A percentile compares a stretch with the other conserved stretches of the same genome.
phyloP scores from a whole-genome alignment of 345 rosid species.

The Dovyalis caffra region DNA sequence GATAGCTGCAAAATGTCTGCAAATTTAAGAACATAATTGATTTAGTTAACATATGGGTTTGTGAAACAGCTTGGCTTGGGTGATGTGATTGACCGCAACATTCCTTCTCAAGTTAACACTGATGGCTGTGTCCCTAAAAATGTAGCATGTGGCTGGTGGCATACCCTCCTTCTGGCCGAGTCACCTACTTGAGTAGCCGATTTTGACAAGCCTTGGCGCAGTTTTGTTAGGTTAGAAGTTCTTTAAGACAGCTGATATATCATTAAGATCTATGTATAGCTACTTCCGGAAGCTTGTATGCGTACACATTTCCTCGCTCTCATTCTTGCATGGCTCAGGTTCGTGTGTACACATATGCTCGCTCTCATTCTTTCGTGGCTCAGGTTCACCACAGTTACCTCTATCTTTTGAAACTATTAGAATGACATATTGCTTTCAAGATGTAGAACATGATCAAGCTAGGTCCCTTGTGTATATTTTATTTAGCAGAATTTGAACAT shows the following conservation, averaged over 20 bases:
- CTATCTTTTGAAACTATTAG: background rate
- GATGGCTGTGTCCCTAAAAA: constrained; percentile 61
- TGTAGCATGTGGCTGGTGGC: constrained; percentile 99
- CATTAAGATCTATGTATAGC: constrained; percentile 16
- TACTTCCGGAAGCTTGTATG: constrained; percentile 15
- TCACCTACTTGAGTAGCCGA: constrained; percentile 45
- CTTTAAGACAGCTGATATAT: constrained; percentile 6
- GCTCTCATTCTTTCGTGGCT: constrained; percentile 30
- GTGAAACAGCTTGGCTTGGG: constrained; percentile 86
- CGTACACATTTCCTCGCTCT: constrained; percentile 22
- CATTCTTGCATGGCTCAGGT: constrained; percentile 30
- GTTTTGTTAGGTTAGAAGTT: constrained; percentile 64
- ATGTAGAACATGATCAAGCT: constrained; percentile 24
- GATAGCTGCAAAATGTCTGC: background rate
- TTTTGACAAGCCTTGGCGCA: constrained; percentile 26
- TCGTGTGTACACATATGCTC: constrained; percentile 24
- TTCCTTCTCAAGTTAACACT: constrained; percentile 60
- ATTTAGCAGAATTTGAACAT: constrained; percentile 6
- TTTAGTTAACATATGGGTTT: constrained; percentile 7
- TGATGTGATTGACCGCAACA: constrained; percentile 81
- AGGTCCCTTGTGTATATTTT: constrained; percentile 27
- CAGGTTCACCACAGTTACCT: constrained; percentile 13
- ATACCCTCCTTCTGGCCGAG: constrained; percentile 78
- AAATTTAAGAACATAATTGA: background rate
- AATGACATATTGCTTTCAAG: background rate